phyloP scores from a whole-genome alignment of 257 asterid species.

The Forsythia suspensa region DNA sequence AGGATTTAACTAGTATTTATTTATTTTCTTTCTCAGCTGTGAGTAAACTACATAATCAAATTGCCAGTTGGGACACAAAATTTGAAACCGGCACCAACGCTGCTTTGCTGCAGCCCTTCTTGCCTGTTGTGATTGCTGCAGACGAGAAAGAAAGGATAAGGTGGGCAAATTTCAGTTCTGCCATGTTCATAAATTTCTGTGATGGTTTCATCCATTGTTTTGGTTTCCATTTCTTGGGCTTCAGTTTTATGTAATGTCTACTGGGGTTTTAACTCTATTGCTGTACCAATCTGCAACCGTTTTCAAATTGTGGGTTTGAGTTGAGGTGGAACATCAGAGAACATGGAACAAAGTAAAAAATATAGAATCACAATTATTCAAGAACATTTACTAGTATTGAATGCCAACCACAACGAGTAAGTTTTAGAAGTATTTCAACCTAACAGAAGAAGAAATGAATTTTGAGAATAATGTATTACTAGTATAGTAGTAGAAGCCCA shows the following conservation, averaged over 20 bases:
- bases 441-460: neutral
- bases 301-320: neutral
- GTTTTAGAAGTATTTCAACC: neutral
- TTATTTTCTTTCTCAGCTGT: slow-evolving; percentile 50
- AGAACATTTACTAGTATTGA: neutral
- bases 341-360: neutral
- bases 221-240: slow-evolving; percentile 7
- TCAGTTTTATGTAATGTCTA: neutral
- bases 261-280: neutral
- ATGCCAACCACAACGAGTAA: neutral
- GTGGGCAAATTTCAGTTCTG: slow-evolving; percentile 35
- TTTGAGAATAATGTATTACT: too few species aligned
- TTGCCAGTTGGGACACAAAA: slow-evolving; percentile 96
- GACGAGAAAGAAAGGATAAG: slow-evolving; percentile 89
- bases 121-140: slow-evolving; percentile 88
- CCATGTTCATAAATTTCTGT: slow-evolving; percentile 12
- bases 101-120: slow-evolving; percentile 80
- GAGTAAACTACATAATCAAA: slow-evolving; percentile 79
- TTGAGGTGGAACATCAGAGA: neutral
- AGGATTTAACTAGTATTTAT: too few species aligned
- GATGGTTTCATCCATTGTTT: neutral
- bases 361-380: neutral
- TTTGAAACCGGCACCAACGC: slow-evolving; percentile 81
- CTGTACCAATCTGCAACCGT: neutral
- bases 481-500: too few species aligned